Percentiles rank a stretch among this genome's conserved stretches.
Conservation (phyloP, 768 basidiomycete genomes). For the Boletus sensibilis region DNA sequence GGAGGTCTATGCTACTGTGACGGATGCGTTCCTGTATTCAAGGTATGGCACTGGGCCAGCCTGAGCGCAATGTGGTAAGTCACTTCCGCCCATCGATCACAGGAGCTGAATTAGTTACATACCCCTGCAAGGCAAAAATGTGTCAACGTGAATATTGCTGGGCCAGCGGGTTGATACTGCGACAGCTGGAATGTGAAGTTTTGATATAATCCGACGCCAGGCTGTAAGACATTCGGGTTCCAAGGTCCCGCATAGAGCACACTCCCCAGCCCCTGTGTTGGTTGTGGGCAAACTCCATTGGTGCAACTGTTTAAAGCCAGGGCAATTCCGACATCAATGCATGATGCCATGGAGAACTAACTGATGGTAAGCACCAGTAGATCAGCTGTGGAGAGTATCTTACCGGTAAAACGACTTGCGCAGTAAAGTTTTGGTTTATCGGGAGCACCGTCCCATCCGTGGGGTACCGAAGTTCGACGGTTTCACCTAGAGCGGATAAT, state of each 20-base stretch:
- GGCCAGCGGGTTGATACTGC: slow-evolving; percentile 11
- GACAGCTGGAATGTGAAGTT: slow-evolving; percentile 18
- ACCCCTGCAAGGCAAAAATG: slow-evolving; percentile 19
- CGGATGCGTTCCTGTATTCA: slow-evolving; percentile 19
- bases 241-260: slow-evolving; percentile 22
- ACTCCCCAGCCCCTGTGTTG: slow-evolving; percentile 13
- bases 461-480: slow-evolving; percentile 23
- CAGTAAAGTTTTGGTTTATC: slow-evolving; percentile 14
- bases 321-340: slow-evolving; percentile 22
- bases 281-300: slow-evolving; percentile 16
- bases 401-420: slow-evolving; percentile 20
- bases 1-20: slow-evolving; percentile 12
- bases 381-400: neutral
- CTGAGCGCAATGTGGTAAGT: slow-evolving; percentile 10
- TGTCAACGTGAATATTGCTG: slow-evolving; percentile 18
- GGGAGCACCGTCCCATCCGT: slow-evolving; percentile 17
- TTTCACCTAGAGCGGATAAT: slow-evolving; percentile 11
- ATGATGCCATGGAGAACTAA: slow-evolving; percentile 17
- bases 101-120: neutral
- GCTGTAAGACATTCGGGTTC: slow-evolving; percentile 2
- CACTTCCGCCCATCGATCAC: neutral
- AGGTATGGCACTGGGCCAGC: slow-evolving; percentile 15
- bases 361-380: neutral
- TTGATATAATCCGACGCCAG: slow-evolving; percentile 17
- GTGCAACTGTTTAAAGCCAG: slow-evolving; percentile 18